Percentiles rank a stretch among this genome's conserved stretches.
phyloP scores from a whole-genome alignment of 2,329 filamentous ascomycete species.

The Fusarium continuum region DNA sequence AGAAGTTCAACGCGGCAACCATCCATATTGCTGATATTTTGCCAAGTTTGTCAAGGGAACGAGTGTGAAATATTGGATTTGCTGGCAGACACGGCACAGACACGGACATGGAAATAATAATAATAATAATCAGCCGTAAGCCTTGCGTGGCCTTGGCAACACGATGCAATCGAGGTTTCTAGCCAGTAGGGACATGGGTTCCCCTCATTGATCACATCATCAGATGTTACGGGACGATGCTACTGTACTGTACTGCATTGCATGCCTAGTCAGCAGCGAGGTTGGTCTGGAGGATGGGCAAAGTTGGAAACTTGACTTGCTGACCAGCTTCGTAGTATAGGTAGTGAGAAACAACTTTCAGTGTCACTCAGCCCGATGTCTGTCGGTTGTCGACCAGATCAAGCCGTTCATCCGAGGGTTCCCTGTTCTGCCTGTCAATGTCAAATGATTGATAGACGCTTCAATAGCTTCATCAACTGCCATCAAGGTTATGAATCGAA shows the following conservation, averaged over 20 bases:
- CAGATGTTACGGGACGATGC: neutral
- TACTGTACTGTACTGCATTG: constrained; percentile 5
- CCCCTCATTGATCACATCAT: constrained; percentile 23
- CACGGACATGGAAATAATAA: constrained; percentile 11
- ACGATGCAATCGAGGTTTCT: constrained; percentile 19
- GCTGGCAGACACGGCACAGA: constrained; percentile 2
- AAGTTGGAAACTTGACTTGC: neutral
- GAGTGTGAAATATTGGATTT: constrained; percentile 23
- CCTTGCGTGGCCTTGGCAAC: constrained; percentile 19
- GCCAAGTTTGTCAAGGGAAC: constrained; percentile 6
- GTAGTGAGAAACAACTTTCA: neutral
- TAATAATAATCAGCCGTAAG: constrained; percentile 15
- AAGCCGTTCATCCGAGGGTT: neutral
- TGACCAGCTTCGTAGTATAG: too few species aligned
- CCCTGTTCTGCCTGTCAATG: neutral
- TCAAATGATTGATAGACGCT: constrained; percentile 9
- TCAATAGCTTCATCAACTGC: neutral
- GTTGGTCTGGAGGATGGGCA: neutral
- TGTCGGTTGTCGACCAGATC: neutral
- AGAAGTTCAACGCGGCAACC: constrained; percentile 7
- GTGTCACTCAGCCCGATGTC: neutral
- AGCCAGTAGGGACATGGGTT: constrained; percentile 19
- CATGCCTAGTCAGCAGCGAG: constrained; percentile 10
- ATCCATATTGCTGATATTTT: constrained; percentile 18
- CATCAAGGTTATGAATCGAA: neutral